Evolutionary conservation across 352 stramenopile genomes (phyloP).

Genomic region (Globisporangium emineosum): DNA sequence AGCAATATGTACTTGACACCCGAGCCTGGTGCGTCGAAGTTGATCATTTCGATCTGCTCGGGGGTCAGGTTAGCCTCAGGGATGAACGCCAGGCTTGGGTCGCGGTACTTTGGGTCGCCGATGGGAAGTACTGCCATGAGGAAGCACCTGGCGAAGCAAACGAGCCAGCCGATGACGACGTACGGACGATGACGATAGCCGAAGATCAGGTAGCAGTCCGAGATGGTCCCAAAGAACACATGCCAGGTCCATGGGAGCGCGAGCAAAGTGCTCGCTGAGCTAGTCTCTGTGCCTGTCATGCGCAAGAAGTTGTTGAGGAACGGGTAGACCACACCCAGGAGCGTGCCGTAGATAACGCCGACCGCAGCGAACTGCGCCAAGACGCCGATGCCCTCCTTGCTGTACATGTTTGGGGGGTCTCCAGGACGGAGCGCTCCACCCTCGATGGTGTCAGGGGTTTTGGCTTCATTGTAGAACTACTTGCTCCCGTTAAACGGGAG

Average conservation of each 20-base stretch:
- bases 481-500: neutral
- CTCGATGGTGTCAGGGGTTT: neutral
- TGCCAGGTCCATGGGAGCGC: slow-evolving; percentile 56
- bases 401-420: neutral
- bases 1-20: neutral
- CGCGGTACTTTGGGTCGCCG: slow-evolving; percentile 10
- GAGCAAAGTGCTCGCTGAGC: slow-evolving; percentile 22
- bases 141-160: slow-evolving; percentile 15
- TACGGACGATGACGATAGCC: slow-evolving; percentile 38
- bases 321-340: slow-evolving; percentile 18
- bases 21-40: neutral
- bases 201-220: slow-evolving; percentile 32
- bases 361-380: slow-evolving; percentile 2
- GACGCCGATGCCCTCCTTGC: neutral
- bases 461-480: neutral
- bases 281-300: slow-evolving; percentile 17
- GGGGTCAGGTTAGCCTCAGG: neutral
- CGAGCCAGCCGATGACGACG: slow-evolving; percentile 33
- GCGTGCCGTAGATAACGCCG: slow-evolving; percentile 23
- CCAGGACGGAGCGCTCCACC: neutral
- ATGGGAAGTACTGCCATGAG: slow-evolving; percentile 16
- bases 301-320: slow-evolving; percentile 24
- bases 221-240: slow-evolving; percentile 48
- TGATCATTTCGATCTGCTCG: neutral
- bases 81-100: neutral